Base-by-base conservation (phyloP, 495 filamentous ascomycete genomes). In the Gamarada debralockiae region DNA sequence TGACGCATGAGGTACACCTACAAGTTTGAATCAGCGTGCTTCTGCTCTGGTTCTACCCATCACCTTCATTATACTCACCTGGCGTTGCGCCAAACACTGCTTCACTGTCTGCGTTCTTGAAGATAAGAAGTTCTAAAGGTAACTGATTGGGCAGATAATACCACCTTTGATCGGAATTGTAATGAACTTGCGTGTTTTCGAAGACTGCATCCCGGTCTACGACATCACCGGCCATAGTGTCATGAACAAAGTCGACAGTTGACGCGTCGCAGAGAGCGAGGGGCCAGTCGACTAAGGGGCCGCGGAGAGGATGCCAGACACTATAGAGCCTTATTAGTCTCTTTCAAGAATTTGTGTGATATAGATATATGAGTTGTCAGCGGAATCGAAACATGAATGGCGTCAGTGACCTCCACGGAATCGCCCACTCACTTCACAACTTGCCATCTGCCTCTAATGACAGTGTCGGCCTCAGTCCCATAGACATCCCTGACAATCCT, bases 211-310 rank as follows among this genome's bases (percentile, higher is more conserved):
- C 37, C 39, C 39, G 13, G 21, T 59, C 27, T n/a, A 56, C 45
- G 31, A 55, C 29, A 42, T 55, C 56, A 13, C 40, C 52, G 4
- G 52, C 17, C 42, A 33, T 46, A 24, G 15, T 25, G 18, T 59
- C 56, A 20, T 43, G 33, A 6, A 13, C 18, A 21, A 54, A 53
- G 25, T 67, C 49, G 14, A 70, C 44, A 8, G 60, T 52, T 2
- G 18, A 36, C 43, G 60, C 61, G 53, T 70, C 69, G 52, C 63
- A 65, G 31, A 64, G 29, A 5, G 58, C 62, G 7, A 66, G 53
- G 4, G 63, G 63, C 58, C 63, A 65, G 41, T 66, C 62, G 17
- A 27, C 12, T 8, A 64, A 25, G 9, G 63, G 63, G 17, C 58
- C 63, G 0, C 18, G n/a, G 21, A 64, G 44, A 15, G 59, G 58